phyloP scores from a whole-genome alignment of 495 filamentous ascomycete genomes.

The Pseudevernia furfuracea region DNA sequence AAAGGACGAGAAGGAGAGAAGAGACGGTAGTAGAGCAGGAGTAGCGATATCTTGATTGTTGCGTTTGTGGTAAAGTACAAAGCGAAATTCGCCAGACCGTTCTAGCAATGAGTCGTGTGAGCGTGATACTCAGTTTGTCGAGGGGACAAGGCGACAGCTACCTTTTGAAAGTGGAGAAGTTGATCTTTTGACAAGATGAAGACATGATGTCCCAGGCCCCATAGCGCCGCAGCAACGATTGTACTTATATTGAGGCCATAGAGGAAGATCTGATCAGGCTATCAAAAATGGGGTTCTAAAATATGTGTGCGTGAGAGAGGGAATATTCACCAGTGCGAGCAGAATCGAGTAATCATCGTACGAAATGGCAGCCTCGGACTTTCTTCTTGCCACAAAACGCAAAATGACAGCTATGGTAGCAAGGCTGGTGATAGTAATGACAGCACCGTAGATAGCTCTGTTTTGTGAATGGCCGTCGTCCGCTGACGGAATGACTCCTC shows the following conservation, averaged over 20 bases:
- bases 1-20: slow-evolving; percentile 11
- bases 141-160: not conserved
- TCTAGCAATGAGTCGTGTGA: not conserved
- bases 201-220: slow-evolving; percentile 13
- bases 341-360: slow-evolving; percentile 17
- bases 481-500: not conserved
- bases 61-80: slow-evolving; percentile 16
- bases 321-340: slow-evolving; percentile 7
- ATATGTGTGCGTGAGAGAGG: not conserved
- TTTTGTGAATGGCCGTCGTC: not conserved
- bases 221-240: slow-evolving; percentile 10
- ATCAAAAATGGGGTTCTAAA: not conserved
- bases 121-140: not conserved
- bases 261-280: not conserved
- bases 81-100: not conserved
- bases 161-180: slow-evolving; percentile 18
- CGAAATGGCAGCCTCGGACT: slow-evolving; percentile 3
- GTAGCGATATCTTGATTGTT: slow-evolving; percentile 12
- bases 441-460: slow-evolving; percentile 2
- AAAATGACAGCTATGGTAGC: slow-evolving; percentile 15
- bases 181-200: not conserved
- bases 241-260: slow-evolving; percentile 1
- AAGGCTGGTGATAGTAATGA: slow-evolving; percentile 8
- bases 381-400: slow-evolving; percentile 14
- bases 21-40: slow-evolving; percentile 18